These are phyloP conservation scores for Chloris gayana DNA, from an alignment of 176 grass and related monocot species.

Conservation along the genomic window DNA sequence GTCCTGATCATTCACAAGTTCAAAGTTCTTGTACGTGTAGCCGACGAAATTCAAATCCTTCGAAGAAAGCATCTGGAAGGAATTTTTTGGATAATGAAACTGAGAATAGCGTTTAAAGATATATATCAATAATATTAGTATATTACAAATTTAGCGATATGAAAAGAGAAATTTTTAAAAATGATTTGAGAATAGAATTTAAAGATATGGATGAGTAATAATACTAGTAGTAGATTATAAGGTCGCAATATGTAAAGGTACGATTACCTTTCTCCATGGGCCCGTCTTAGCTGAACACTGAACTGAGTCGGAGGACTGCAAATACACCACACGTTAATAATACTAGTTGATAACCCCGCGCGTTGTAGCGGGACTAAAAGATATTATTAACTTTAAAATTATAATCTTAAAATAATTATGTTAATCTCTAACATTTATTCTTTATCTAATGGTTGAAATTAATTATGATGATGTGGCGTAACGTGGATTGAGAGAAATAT, in stretches of 20 bases:
- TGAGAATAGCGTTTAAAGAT: neutral
- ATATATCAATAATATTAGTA: neutral
- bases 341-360: too few species aligned
- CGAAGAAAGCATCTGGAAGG: conserved; percentile 92
- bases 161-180: neutral
- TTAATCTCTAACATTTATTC: too few species aligned
- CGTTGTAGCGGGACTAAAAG: too few species aligned
- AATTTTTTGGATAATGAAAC: neutral
- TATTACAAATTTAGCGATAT: neutral
- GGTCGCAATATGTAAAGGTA: neutral
- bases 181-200: neutral
- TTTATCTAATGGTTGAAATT: too few species aligned
- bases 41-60: conserved; percentile 98
- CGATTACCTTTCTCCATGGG: conserved; percentile 93
- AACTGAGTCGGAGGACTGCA: conserved; percentile 54
- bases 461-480: too few species aligned
- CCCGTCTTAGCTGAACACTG: conserved; percentile 76
- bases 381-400: too few species aligned
- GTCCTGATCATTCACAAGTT: conserved; percentile 91
- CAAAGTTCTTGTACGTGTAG: conserved; percentile 99
- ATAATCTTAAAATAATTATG: too few species aligned
- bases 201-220: too few species aligned
- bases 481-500: too few species aligned
- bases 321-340: conserved; percentile 17
- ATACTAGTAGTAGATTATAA: neutral